phyloP scores from a whole-genome alignment of 2,329 filamentous ascomycete species.

The Triangularia verruculosa region DNA sequence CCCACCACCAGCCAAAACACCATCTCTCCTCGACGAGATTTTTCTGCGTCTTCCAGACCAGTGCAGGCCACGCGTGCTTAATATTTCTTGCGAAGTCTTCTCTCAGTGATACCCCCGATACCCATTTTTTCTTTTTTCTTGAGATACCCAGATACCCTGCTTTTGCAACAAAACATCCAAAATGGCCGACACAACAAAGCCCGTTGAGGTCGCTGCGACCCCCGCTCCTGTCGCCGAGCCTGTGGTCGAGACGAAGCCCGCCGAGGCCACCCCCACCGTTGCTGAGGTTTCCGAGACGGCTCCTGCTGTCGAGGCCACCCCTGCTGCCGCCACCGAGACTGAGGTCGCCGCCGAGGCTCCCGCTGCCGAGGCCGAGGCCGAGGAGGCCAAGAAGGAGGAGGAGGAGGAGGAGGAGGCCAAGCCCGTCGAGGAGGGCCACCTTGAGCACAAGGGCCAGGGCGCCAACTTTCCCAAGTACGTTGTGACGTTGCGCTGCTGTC shows the following conservation, averaged over 20 bases:
- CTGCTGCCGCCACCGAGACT: constrained; percentile 31
- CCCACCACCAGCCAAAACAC: constrained; percentile 17
- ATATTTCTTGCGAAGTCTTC: constrained; percentile 26
- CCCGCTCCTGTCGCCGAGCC: constrained; percentile 44
- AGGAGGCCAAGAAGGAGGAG: constrained; percentile 36
- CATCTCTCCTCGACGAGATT: constrained; percentile 22
- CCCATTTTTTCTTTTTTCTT: constrained; percentile 27
- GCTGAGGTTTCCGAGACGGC: constrained; percentile 38
- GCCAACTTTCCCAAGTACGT: constrained; percentile 82
- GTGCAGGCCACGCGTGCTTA: constrained; percentile 28
- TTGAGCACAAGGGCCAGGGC: constrained; percentile 92
- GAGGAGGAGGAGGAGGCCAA: too few relatives aligned
- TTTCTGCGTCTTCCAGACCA: constrained; percentile 24
- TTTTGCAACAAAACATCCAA: constrained; percentile 33
- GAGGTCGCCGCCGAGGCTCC: constrained; percentile 37
- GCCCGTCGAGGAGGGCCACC: constrained; percentile 70
- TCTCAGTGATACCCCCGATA: constrained; percentile 32
- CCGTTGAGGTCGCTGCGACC: constrained; percentile 53
- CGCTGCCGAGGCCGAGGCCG: constrained; percentile 35
- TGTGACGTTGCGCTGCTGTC: too few relatives aligned
- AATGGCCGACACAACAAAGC: constrained; percentile 75
- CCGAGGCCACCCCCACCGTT: constrained; percentile 39
- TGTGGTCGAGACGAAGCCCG: constrained; percentile 37
- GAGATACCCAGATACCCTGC: constrained; percentile 27
- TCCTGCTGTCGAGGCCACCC: constrained; percentile 36